Evolutionary conservation across 139 green algal genomes (phyloP).

Genomic region (Micractinium sp.): DNA sequence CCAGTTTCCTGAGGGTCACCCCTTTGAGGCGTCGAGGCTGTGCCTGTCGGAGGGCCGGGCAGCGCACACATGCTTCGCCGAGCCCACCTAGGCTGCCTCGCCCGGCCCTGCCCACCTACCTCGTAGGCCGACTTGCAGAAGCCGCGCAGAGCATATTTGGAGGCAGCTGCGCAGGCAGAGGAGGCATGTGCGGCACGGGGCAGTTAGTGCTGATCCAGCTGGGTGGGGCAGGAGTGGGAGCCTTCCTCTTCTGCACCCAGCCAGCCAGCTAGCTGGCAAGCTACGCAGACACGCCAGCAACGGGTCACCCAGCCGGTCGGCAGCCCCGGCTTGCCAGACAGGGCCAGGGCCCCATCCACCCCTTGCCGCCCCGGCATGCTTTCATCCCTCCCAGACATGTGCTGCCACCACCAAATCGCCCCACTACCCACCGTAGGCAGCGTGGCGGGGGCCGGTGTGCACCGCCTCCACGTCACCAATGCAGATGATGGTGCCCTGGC

Average conservation of each 20-base stretch:
- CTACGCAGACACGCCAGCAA: no score
- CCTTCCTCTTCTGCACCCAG: no score
- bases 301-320: no score
- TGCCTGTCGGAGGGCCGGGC: not conserved
- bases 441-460: constrained; percentile 36
- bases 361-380: no score
- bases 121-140: constrained; percentile 30
- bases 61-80: not conserved
- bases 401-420: no score
- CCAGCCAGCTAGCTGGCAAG: not conserved
- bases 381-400: no score
- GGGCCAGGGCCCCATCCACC: no score
- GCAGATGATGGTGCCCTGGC: constrained; percentile 32
- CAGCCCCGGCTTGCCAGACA: no score
- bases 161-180: constrained; percentile 8
- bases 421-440: constrained; percentile 14
- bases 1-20: not conserved
- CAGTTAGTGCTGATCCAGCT: no score
- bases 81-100: no score
- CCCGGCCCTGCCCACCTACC: not conserved
- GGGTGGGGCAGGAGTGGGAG: no score
- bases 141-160: constrained; percentile 37
- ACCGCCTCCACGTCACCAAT: constrained; percentile 38
- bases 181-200: not conserved
- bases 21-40: no score